Conservation (phyloP, 768 basidiomycete genomes). For the Boletus fagicola region DNA sequence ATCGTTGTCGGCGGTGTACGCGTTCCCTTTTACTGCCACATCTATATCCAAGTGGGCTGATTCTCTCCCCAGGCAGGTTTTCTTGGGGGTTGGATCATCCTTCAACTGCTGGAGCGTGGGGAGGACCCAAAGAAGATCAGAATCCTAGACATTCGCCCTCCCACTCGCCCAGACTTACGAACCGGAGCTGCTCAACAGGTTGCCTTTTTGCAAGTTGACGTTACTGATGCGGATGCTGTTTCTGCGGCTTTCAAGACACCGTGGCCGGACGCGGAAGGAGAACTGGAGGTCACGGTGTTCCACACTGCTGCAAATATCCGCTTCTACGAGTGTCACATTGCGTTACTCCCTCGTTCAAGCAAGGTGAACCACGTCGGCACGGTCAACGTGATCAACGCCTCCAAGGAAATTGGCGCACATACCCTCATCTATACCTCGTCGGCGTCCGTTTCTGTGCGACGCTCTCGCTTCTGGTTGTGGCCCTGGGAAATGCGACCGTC, state of each 20-base stretch:
- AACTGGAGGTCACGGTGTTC: constrained; percentile 56
- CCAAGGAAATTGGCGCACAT: constrained; percentile 51
- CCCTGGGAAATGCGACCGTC: constrained; percentile 68
- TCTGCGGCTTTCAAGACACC: constrained; percentile 60
- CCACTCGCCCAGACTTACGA: constrained; percentile 54
- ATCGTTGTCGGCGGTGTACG: constrained; percentile 72
- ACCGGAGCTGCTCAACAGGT: constrained; percentile 52
- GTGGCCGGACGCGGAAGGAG: constrained; percentile 47
- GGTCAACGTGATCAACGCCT: constrained; percentile 61
- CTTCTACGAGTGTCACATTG: constrained; percentile 63
- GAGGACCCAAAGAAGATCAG: constrained; percentile 66
- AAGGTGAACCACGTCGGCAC: constrained; percentile 68
- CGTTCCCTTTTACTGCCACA: constrained; percentile 22
- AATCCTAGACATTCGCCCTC: constrained; percentile 63
- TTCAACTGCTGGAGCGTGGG: constrained; percentile 65
- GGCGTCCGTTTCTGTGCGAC: constrained; percentile 57
- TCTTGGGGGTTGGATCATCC: constrained; percentile 75
- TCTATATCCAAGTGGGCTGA: not conserved
- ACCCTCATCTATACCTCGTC: constrained; percentile 73
- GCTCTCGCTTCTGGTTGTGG: constrained; percentile 65
- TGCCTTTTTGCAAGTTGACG: constrained; percentile 56
- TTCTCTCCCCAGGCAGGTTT: constrained; percentile 56
- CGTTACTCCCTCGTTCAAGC: constrained; percentile 52
- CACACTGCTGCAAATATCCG: constrained; percentile 78
- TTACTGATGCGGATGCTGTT: constrained; percentile 53